phyloP scores from a whole-genome alignment of 331 rosid genomes.

The Dryas integrifolia region DNA sequence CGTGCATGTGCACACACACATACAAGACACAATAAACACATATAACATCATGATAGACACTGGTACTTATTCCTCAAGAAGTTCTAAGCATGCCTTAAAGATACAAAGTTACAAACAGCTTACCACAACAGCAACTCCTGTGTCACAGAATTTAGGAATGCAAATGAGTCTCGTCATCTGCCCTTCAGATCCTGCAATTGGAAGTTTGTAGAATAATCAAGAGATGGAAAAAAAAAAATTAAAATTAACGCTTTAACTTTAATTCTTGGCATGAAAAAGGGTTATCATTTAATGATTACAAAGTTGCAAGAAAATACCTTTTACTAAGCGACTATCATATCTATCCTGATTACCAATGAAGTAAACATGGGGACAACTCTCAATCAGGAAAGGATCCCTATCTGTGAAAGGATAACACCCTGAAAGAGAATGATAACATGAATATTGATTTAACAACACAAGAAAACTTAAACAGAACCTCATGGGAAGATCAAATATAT shows the following conservation, averaged over 20 bases:
- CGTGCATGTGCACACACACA: no score
- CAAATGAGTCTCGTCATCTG: constrained; percentile 77
- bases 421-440: constrained; percentile 35
- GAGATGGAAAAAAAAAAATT: neutral
- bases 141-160: constrained; percentile 79
- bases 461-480: neutral
- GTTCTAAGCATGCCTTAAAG: neutral
- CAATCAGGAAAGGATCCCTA: constrained; percentile 83
- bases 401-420: constrained; percentile 93
- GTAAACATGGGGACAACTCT: constrained; percentile 91
- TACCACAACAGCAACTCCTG: constrained; percentile 86
- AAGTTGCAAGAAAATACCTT: constrained; percentile 52
- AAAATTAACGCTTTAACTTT: no score
- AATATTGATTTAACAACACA: constrained; percentile 10
- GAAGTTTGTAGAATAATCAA: constrained; percentile 2
- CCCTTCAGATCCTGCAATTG: constrained; percentile 76
- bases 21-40: neutral
- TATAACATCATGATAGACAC: neutral
- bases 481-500: constrained; percentile 3
- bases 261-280: neutral
- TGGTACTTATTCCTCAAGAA: constrained; percentile 1
- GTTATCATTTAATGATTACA: neutral
- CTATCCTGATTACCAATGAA: constrained; percentile 85
- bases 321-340: constrained; percentile 60
- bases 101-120: constrained; percentile 23